Evolutionary conservation across 345 rosid genomes (phyloP).

Genomic region (Euphorbia tirucalli): DNA sequence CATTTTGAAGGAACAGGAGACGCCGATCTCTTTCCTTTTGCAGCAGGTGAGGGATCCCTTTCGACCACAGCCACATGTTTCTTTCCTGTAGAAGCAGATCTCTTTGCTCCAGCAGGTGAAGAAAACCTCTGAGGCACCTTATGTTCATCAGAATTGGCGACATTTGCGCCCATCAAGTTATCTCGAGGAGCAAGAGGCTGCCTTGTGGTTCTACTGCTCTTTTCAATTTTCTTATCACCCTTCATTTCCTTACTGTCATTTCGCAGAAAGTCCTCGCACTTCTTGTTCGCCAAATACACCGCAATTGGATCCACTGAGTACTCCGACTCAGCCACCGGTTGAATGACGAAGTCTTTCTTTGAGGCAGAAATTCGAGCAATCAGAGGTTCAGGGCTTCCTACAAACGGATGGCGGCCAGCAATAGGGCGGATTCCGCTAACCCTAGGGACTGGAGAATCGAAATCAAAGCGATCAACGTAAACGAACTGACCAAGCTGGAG

Average conservation of each 20-base stretch:
- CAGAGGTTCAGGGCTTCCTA: slow-evolving; percentile 81
- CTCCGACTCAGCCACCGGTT: slow-evolving; percentile 77
- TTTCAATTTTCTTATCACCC: slow-evolving; percentile 26
- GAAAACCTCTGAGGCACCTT: slow-evolving; percentile 56
- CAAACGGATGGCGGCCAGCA: slow-evolving; percentile 86
- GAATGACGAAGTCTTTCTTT: slow-evolving; percentile 72
- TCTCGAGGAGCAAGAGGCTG: slow-evolving; percentile 59
- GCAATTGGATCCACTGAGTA: slow-evolving; percentile 73
- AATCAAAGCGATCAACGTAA: slow-evolving; percentile 74
- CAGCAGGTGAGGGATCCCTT: slow-evolving; percentile 72
- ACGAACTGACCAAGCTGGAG: slow-evolving; percentile 99
- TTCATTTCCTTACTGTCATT: slow-evolving; percentile 14
- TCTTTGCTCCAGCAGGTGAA: slow-evolving; percentile 69
- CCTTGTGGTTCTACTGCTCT: slow-evolving; percentile 26
- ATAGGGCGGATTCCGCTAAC: slow-evolving; percentile 76
- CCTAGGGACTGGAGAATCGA: slow-evolving; percentile 79
- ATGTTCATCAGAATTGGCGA: slow-evolving; percentile 22
- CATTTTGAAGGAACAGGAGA: slow-evolving; percentile 92
- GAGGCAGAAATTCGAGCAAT: slow-evolving; percentile 74
- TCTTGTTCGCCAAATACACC: slow-evolving; percentile 60
- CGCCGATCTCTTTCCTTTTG: slow-evolving; percentile 75
- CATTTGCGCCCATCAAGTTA: slow-evolving; percentile 9
- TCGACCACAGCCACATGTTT: slow-evolving; percentile 41
- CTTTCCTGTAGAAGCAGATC: slow-evolving; percentile 54
- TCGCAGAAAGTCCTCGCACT: slow-evolving; percentile 15